Evolutionary conservation across 768 basidiomycete species (phyloP).

Genomic region (Leccinellum luteum): DNA sequence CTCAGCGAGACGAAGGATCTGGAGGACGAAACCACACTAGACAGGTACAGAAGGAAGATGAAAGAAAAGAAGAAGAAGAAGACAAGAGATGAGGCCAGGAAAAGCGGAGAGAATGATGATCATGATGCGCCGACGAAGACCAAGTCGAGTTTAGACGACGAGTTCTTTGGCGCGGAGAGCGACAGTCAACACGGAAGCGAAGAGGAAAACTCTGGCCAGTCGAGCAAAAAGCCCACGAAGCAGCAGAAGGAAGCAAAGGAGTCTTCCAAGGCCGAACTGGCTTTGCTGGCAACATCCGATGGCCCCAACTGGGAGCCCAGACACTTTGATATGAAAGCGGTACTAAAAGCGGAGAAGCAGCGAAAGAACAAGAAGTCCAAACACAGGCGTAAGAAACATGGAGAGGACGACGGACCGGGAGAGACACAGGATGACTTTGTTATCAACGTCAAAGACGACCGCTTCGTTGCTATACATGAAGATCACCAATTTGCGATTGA

Average conservation of each 20-base stretch:
- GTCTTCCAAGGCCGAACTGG: constrained; percentile 53
- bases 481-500: constrained; percentile 94
- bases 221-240: constrained; percentile 22
- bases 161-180: constrained; percentile 67
- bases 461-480: constrained; percentile 86
- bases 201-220: constrained; percentile 14
- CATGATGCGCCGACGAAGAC: constrained; percentile 18
- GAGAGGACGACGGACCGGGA: constrained; percentile 41
- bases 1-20: constrained; percentile 53
- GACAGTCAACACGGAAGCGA: constrained; percentile 20
- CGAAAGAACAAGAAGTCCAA: constrained; percentile 40
- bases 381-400: constrained; percentile 21
- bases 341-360: constrained; percentile 82
- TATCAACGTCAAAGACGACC: constrained; percentile 81
- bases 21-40: constrained; percentile 83
- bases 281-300: constrained; percentile 58
- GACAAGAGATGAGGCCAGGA: constrained; percentile 66
- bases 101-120: constrained; percentile 28
- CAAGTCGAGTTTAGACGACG: constrained; percentile 45
- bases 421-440: constrained; percentile 80
- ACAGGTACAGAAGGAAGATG: constrained; percentile 86
- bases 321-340: constrained; percentile 90
- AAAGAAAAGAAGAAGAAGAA: constrained; percentile 77
- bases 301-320: constrained; percentile 52
- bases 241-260: constrained; percentile 16